Evolutionary conservation across 1,139 yeast species (phyloP).

Genomic region (Geotrichum klebahnii): DNA sequence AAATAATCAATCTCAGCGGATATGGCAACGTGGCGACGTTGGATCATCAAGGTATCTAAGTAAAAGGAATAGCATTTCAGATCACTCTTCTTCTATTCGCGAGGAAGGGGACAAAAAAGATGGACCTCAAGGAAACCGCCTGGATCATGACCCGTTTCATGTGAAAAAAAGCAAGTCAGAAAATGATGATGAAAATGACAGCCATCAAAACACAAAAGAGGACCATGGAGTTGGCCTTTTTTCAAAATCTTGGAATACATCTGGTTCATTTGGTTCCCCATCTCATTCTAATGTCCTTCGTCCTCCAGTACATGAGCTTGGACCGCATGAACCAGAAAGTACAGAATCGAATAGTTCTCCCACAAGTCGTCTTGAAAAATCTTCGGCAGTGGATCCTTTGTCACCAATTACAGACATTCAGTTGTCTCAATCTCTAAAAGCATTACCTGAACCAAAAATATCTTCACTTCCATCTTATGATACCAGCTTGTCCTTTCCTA

Average conservation of each 20-base stretch:
- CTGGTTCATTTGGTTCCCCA: slow-evolving; percentile 21
- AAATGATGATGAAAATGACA: slow-evolving; percentile 11
- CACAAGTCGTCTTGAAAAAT: background rate
- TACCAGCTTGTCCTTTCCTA: no score
- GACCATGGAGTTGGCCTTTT: slow-evolving; percentile 21
- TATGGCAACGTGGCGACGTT: slow-evolving; percentile 18
- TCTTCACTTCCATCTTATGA: no score
- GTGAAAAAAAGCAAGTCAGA: slow-evolving; percentile 3
- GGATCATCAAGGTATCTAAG: slow-evolving; percentile 8
- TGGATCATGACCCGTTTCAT: slow-evolving; percentile 9
- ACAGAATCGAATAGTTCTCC: background rate
- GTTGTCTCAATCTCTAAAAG: no score
- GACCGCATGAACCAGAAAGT: slow-evolving; percentile 11
- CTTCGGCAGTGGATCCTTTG: background rate
- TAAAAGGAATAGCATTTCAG: slow-evolving; percentile 8
- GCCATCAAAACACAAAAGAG: background rate
- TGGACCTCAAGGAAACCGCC: slow-evolving; percentile 8
- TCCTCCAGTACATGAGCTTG: slow-evolving; percentile 18
- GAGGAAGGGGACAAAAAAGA: slow-evolving; percentile 5
- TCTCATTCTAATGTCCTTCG: slow-evolving; percentile 10
- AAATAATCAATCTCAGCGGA: slow-evolving; percentile 44
- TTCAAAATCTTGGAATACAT: slow-evolving; percentile 24
- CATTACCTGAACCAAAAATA: no score
- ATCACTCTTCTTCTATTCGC: slow-evolving; percentile 13
- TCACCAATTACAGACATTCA: background rate